Base-by-base conservation (phyloP, 2,329 filamentous ascomycete genomes). In the Eurotiales sp. region DNA sequence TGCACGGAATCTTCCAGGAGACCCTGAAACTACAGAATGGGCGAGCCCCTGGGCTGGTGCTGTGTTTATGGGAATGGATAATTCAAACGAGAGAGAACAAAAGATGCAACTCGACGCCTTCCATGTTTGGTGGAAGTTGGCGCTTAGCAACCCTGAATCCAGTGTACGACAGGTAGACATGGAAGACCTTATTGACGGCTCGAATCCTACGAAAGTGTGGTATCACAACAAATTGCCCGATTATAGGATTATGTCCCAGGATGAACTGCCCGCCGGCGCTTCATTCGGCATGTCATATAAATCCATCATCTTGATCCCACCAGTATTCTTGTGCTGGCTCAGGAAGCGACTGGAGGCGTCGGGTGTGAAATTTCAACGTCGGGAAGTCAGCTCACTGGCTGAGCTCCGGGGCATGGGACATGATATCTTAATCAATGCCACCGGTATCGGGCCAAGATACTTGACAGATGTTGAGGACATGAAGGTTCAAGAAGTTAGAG, bases 11-110 rank as follows among this genome's bases (percentile, higher is more conserved):
- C 56, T 69, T 25, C 63, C 64, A 11, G 64, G 64, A 3, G 65
- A 68, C 48, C 30, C 47, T 8, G 41, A 58, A 17, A 54, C 51
- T 14, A 50, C 56, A 1, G 56, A 58, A n/a, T 69, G 65, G 64
- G 61, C 64, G 1, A 67, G 63, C 46, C 66, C 64, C 5, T 68
- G 61, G 61, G 67, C 67, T 0, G 66, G 66, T n/a, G 66, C 61
- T 8, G 57, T 57, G 37, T 67, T 59, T 52, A 55, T 68, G 7
- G 59, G 60, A 7, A 56, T 62, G 25, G 46, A 54, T 40, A 32
- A 40, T 6, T 58, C 57, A 3, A 44, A 36, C 1, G 53, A 55
- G 3, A 19, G 11, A 12, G 61, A 64, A 37, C 55, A 62, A 42
- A 51, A 57, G 49, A 66, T 68, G 61, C 66, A 68, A 49, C 52